Evolutionary conservation across 108 stramenopile species (phyloP).

Genomic region (Fragilaria crotonensis): DNA sequence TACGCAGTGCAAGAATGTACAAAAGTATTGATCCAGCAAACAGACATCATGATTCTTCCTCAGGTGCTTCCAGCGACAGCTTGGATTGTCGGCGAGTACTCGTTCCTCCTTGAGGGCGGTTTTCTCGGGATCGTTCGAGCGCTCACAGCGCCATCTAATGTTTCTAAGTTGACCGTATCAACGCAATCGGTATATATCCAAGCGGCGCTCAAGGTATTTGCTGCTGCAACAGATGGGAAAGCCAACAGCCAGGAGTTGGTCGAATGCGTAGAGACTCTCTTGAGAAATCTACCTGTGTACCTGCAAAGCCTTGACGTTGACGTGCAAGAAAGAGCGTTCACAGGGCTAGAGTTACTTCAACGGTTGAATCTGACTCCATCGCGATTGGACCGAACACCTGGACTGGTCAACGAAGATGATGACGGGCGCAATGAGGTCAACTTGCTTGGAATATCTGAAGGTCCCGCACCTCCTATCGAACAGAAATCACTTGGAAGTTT

Average conservation of each 20-base stretch:
- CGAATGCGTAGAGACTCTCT: constrained; percentile 42
- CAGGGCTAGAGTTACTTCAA: constrained; percentile 53
- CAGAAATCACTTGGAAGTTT: constrained; percentile 1
- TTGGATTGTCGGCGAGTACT: constrained; percentile 96
- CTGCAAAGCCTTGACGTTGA: constrained; percentile 63
- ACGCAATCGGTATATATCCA: constrained; percentile 89
- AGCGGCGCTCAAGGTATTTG: constrained; percentile 82
- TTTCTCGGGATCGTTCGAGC: constrained; percentile 69
- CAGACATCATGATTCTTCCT: constrained; percentile 37
- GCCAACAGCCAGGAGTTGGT: constrained; percentile 37
- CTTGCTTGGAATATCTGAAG: not conserved
- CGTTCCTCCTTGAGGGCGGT: constrained; percentile 28
- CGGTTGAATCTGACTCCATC: constrained; percentile 38
- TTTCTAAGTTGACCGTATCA: constrained; percentile 26
- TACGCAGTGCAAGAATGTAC: constrained; percentile 82
- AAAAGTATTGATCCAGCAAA: constrained; percentile 50
- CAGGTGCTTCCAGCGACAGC: constrained; percentile 87
- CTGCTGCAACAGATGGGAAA: constrained; percentile 54
- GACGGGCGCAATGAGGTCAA: constrained; percentile 7
- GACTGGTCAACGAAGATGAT: constrained; percentile 12
- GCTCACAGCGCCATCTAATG: constrained; percentile 47
- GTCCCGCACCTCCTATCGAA: not conserved
- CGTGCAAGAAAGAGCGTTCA: constrained; percentile 90
- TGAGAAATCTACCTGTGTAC: constrained; percentile 41
- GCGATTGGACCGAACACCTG: constrained; percentile 6